phyloP scores from a whole-genome alignment of 176 grass and related monocot genomes.

The Oryza punctata region DNA sequence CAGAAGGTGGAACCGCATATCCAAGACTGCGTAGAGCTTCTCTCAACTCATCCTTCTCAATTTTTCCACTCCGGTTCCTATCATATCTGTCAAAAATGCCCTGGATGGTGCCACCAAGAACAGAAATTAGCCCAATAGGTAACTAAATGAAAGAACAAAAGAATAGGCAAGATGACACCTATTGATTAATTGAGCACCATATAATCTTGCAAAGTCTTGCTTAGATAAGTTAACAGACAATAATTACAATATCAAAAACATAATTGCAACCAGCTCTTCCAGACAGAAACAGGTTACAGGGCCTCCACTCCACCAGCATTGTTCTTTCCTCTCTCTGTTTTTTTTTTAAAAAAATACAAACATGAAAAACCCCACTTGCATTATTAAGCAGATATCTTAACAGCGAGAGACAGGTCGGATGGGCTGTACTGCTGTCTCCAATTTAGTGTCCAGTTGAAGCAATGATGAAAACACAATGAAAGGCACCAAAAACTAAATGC shows the following conservation, averaged over 20 bases:
- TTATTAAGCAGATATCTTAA: conserved; percentile 7
- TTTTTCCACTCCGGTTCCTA: conserved; percentile 74
- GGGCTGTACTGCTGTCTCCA: not conserved
- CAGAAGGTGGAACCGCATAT: conserved; percentile 69
- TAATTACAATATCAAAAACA: not conserved
- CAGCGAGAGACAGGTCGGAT: not conserved
- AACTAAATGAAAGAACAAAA: not conserved
- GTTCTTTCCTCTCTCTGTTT: not conserved
- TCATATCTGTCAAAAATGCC: conserved; percentile 77
- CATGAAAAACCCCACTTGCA: not conserved
- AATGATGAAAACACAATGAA: not conserved
- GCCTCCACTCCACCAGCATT: not conserved
- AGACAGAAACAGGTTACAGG: not conserved
- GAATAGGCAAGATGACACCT: not conserved
- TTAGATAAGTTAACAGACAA: not conserved
- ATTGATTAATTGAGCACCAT: not conserved
- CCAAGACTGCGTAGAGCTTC: conserved; percentile 80
- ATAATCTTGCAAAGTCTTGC: not conserved
- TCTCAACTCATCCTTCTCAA: conserved; percentile 69
- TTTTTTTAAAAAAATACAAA: not conserved
- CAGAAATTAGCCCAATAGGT: not conserved
- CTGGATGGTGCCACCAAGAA: conserved; percentile 42
- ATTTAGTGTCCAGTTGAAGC: not conserved
- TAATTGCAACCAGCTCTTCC: not conserved
- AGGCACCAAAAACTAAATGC: not conserved